Evolutionary conservation across 768 basidiomycete species (phyloP), one percentile per base, ranked within the genome.

Genomic region (Leccinum aurantiacum): DNA sequence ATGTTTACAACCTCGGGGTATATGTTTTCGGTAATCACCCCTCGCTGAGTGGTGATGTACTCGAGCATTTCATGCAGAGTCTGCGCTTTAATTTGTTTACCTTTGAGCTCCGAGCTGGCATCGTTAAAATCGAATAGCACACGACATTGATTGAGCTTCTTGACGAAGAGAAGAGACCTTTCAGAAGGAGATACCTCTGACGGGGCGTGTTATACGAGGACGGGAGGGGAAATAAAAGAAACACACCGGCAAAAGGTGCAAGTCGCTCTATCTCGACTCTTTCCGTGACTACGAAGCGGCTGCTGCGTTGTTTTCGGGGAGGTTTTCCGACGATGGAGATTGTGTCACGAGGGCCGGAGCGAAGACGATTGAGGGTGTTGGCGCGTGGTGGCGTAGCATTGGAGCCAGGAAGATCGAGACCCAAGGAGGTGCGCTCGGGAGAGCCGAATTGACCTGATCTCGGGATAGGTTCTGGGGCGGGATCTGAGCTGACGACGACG

Each of bases 81-180:
- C 75, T 97, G 94, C 2, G 95, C 93, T 80, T 99, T 99, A 78
- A 98, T 91, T 75, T 98, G 96, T 78, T 99, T 99, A 65, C 95
- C 95, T 75, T 90, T 91, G 70, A 99, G 84, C 69, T 99, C 97
- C 29, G 91, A 82, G 68, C 91, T 95, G 50, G 95, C 91, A 72
- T 99, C 97, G 72, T 98, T 98, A 77, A 99, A 99, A 77, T 99
- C 97, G 75, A 99, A 99, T 46, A 99, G 78, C 63, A 98, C 95
- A 58, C 91, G 88, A 77, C 96, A 98, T 73, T 99, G 97, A 74
- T 90, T 88, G 56, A 99, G 83, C 76, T 99, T 99, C 76, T 84
- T 93, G 70, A 98, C 80, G 74, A 99, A 98, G 38, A 99, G 81
- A 61, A 89, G 88, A 35, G 93, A 87, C 37, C 96, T 89, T 74